Conservation (phyloP, 2,329 filamentous ascomycete species). For the Xylariales sp. region DNA sequence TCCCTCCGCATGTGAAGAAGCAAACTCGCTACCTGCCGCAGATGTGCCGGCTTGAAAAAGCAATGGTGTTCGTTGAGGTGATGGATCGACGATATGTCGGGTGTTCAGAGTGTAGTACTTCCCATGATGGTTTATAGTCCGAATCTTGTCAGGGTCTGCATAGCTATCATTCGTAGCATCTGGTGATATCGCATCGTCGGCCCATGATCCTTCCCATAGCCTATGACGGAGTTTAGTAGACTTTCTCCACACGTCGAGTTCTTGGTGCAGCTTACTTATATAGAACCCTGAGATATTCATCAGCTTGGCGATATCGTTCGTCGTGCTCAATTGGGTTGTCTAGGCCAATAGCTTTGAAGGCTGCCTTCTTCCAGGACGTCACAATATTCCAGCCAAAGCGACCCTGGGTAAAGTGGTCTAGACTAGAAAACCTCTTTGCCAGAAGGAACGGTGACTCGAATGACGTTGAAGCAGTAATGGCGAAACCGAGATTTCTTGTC, state of each 20-base stretch:
- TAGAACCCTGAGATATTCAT: conserved; percentile 56
- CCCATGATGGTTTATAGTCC: conserved; percentile 56
- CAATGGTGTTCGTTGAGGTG: conserved; percentile 52
- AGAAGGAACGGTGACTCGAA: conserved; percentile 60
- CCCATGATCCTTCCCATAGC: conserved; percentile 52
- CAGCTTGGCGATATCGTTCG: conserved; percentile 55
- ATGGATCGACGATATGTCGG: conserved; percentile 47
- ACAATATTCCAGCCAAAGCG: conserved; percentile 65
- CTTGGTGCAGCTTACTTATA: conserved; percentile 47
- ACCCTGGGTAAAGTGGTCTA: conserved; percentile 58
- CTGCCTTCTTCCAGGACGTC: conserved; percentile 47
- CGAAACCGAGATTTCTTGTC: conserved; percentile 59
- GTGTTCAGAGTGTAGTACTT: conserved; percentile 46
- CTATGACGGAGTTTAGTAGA: conserved; percentile 20
- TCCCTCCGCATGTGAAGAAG: conserved; percentile 53
- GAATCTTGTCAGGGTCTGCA: conserved; percentile 53
- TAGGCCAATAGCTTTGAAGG: conserved; percentile 58
- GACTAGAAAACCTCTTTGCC: conserved; percentile 56
- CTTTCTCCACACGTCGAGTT: neutral
- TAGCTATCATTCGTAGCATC: conserved; percentile 52
- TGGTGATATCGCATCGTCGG: conserved; percentile 50
- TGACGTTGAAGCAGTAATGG: conserved; percentile 57
- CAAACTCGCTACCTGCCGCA: conserved; percentile 50
- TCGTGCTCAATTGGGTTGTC: conserved; percentile 56
- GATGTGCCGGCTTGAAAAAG: conserved; percentile 57